A percentile compares a stretch with the other conserved stretches of the same genome.
Conservation (phyloP, 2,329 filamentous ascomycete genomes). For the Epichloe typhina region DNA sequence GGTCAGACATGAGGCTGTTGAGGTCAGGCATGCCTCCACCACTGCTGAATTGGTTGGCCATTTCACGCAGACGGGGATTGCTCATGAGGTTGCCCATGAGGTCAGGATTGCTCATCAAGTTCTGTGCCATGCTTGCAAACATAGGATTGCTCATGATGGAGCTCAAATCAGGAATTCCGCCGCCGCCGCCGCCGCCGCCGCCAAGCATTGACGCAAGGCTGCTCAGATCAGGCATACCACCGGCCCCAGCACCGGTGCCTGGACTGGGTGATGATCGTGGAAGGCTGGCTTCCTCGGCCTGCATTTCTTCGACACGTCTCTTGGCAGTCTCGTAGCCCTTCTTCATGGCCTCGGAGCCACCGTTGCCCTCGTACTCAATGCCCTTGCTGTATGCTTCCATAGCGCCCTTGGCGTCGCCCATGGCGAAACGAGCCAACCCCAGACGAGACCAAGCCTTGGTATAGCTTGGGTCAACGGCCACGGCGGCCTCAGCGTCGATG, state of each 20-base stretch:
- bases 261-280: conserved; percentile 37
- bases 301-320: conserved; percentile 71
- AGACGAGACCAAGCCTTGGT: conserved; percentile 95
- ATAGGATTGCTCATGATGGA: conserved; percentile 95
- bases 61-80: conserved; percentile 77
- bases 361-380: conserved; percentile 86
- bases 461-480: conserved; percentile 78
- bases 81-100: conserved; percentile 86
- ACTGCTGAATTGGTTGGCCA: conserved; percentile 67
- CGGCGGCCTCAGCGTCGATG: conserved; percentile 81
- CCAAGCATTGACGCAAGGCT: conserved; percentile 62
- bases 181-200: conserved; percentile 46
- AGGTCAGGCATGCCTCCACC: conserved; percentile 87
- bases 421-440: conserved; percentile 79
- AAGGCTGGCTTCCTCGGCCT: conserved; percentile 27
- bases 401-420: conserved; percentile 78
- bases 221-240: conserved; percentile 59
- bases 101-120: conserved; percentile 91
- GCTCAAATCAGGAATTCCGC: conserved; percentile 77
- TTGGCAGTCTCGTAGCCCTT: conserved; percentile 92
- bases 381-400: conserved; percentile 93
- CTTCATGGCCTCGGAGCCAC: conserved; percentile 94
- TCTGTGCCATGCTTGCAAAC: conserved; percentile 96
- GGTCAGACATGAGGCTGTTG: conserved; percentile 76
- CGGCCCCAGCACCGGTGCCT: conserved; percentile 34